These are phyloP conservation scores for Meira nashicola DNA, from an alignment of 1,284 basidiomycete species.

Conservation along the genomic window DNA sequence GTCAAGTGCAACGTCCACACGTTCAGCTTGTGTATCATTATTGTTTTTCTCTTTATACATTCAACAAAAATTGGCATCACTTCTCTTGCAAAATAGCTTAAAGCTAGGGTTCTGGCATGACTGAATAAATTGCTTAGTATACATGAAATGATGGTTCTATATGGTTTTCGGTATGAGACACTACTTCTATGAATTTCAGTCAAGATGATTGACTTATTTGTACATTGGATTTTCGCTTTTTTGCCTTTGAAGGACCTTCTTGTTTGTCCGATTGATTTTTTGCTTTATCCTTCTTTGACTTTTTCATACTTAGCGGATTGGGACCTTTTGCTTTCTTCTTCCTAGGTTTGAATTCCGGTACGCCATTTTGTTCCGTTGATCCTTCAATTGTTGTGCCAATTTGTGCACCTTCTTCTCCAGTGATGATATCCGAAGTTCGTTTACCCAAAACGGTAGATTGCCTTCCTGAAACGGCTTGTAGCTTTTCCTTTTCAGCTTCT, in stretches of 20 bases:
- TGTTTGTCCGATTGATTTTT: background rate
- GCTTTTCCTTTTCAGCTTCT: conserved; percentile 25
- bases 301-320: conserved; percentile 88
- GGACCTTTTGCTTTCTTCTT: conserved; percentile 75
- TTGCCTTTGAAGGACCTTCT: background rate
- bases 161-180: no score
- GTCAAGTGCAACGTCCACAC: no score
- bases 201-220: no score
- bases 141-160: no score
- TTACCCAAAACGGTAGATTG: conserved; percentile 12
- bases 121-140: no score
- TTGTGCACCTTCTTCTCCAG: conserved; percentile 1
- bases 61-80: no score
- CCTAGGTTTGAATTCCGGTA: conserved; percentile 54
- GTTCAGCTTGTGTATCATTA: no score
- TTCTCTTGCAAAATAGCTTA: no score
- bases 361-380: conserved; percentile 55
- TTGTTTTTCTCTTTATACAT: no score
- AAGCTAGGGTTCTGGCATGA: no score
- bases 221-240: background rate
- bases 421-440: conserved; percentile 23
- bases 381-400: background rate
- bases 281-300: conserved; percentile 56
- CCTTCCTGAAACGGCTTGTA: conserved; percentile 23
- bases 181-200: no score